Evolutionary conservation across 495 filamentous ascomycete genomes (phyloP).

Genomic region (Parathielavia hyrcaniae): DNA sequence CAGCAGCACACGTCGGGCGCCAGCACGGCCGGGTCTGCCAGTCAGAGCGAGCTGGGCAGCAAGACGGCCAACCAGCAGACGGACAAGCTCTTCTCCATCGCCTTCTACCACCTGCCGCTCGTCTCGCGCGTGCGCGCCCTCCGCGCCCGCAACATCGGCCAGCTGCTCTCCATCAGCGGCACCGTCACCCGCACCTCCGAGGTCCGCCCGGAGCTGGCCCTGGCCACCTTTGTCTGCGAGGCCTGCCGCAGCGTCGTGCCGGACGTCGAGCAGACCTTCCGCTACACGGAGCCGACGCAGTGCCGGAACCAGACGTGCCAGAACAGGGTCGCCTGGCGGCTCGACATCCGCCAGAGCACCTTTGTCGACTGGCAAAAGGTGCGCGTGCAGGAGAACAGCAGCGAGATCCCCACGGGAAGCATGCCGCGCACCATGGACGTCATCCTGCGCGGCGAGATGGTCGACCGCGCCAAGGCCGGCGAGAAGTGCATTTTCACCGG

Average conservation of each 20-base stretch:
- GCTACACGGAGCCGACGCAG: conserved; percentile 92
- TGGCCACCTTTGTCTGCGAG: conserved; percentile 91
- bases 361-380: conserved; percentile 99
- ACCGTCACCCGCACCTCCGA: conserved; percentile 96
- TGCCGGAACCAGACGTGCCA: conserved; percentile 89
- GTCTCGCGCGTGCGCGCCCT: conserved; percentile 85
- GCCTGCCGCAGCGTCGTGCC: conserved; percentile 70
- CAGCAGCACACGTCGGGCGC: conserved; percentile 61
- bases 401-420: conserved; percentile 95
- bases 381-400: conserved; percentile 93
- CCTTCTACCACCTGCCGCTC: conserved; percentile 95
- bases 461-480: conserved; percentile 92
- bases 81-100: conserved; percentile 89
- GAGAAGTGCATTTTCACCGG: conserved; percentile 98
- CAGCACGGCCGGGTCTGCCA: conserved; percentile 55
- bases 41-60: conserved; percentile 56
- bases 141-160: conserved; percentile 84
- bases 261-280: conserved; percentile 95
- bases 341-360: conserved; percentile 94
- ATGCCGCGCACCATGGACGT: conserved; percentile 99
- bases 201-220: conserved; percentile 85
- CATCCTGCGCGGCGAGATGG: conserved; percentile 95
- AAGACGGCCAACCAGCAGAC: conserved; percentile 92
- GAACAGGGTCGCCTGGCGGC: conserved; percentile 83
- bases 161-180: conserved; percentile 88